Percentiles rank a stretch among this genome's conserved stretches.
Conservation (phyloP, 352 stramenopile genomes). For the Pythium sukuiense region DNA sequence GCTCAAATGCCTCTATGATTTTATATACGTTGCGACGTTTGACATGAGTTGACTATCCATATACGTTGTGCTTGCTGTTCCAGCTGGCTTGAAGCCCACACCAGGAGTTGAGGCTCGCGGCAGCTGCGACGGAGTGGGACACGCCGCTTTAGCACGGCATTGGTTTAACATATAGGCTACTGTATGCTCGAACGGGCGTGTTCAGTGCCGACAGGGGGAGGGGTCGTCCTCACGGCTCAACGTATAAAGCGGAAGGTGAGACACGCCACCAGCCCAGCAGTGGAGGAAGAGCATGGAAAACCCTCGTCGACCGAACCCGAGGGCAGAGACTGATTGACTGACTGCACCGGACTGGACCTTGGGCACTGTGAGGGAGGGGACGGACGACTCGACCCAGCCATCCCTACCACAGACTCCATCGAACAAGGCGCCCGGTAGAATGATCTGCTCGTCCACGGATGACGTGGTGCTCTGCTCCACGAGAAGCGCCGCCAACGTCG, state of each 20-base stretch:
- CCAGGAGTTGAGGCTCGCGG: neutral
- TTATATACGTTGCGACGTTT: slow-evolving; percentile 29
- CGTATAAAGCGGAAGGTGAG: slow-evolving; percentile 26
- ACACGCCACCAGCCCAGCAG: slow-evolving; percentile 22
- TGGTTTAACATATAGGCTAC: slow-evolving; percentile 12
- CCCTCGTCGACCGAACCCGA: slow-evolving; percentile 5
- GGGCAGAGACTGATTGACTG: slow-evolving; percentile 24
- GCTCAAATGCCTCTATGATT: slow-evolving; percentile 1
- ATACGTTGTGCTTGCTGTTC: neutral
- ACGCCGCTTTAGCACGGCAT: slow-evolving; percentile 1
- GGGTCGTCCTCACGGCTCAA: slow-evolving; percentile 25
- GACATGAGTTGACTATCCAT: slow-evolving; percentile 13
- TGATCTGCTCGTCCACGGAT: slow-evolving; percentile 27
- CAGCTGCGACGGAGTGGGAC: slow-evolving; percentile 6
- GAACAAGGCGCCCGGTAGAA: neutral
- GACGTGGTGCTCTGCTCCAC: slow-evolving; percentile 16
- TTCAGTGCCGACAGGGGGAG: slow-evolving; percentile 14
- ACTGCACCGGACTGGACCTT: neutral
- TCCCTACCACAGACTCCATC: neutral
- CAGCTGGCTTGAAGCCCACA: slow-evolving; percentile 8
- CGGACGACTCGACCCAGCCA: neutral
- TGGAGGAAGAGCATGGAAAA: slow-evolving; percentile 25
- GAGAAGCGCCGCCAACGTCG: slow-evolving; percentile 1
- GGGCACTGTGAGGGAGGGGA: neutral
- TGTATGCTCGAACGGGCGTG: slow-evolving; percentile 20